These are phyloP conservation scores for Zygoascus meyerae DNA, from an alignment of 1,139 yeast species.

Conservation along the genomic window DNA sequence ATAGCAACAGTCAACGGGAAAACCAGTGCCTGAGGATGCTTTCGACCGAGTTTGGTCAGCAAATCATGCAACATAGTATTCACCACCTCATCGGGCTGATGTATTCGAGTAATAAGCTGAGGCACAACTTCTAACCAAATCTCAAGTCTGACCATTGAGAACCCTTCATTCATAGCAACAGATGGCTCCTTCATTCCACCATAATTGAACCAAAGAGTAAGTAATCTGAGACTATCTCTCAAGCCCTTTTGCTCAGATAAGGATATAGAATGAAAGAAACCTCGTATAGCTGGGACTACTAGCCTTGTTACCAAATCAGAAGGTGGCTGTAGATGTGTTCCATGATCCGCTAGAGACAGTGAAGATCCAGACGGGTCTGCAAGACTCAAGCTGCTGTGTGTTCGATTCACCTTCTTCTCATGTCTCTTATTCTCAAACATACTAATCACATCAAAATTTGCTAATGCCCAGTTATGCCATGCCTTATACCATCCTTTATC, in stretches of 20 bases:
- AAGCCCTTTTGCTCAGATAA: conserved; percentile 79
- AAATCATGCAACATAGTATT: conserved; percentile 74
- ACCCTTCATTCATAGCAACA: conserved; percentile 85
- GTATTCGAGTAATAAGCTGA: conserved; percentile 91
- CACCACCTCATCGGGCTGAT: conserved; percentile 86
- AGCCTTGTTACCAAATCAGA: conserved; percentile 70
- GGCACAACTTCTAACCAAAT: conserved; percentile 96
- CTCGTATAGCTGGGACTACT: conserved; percentile 90
- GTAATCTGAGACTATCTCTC: conserved; percentile 84
- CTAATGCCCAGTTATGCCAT: conserved; percentile 99
- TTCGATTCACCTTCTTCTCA: conserved; percentile 12
- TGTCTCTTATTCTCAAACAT: conserved; percentile 34
- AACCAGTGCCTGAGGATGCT: conserved; percentile 95
- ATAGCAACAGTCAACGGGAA: conserved; percentile 96
- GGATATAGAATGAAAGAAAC: conserved; percentile 92
- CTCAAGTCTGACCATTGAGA: conserved; percentile 80
- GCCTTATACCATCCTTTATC: conserved; percentile 95
- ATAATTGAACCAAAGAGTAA: conserved; percentile 92
- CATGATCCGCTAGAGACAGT: conserved; percentile 13
- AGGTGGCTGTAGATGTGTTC: conserved; percentile 26
- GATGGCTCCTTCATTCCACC: conserved; percentile 94
- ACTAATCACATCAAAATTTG: conserved; percentile 91
- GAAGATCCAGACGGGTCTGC: conserved; percentile 24
- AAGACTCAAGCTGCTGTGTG: conserved; percentile 8
- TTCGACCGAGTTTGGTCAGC: conserved; percentile 82